Conservation (phyloP, 352 stramenopile species). For the Albugo candida region DNA sequence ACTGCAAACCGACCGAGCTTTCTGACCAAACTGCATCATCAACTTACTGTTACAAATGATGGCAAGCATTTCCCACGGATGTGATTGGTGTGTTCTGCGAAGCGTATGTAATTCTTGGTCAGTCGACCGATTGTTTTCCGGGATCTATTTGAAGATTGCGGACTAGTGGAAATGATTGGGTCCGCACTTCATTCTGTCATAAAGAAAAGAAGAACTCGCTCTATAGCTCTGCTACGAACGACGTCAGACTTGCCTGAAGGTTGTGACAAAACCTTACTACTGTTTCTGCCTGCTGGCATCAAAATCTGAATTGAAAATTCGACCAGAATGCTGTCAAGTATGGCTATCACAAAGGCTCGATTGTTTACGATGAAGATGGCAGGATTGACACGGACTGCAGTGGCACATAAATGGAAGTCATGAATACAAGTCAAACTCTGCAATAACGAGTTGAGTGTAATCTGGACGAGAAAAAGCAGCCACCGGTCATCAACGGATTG, state of each 20-base stretch:
- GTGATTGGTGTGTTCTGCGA: conserved; percentile 46
- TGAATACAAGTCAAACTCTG: conserved; percentile 18
- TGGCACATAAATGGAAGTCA: conserved; percentile 12
- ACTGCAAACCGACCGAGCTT: conserved; percentile 1
- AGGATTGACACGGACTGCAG: conserved; percentile 19
- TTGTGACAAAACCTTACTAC: conserved; percentile 48
- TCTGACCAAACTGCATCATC: conserved; percentile 33
- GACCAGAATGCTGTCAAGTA: conserved; percentile 58
- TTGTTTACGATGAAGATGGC: conserved; percentile 38
- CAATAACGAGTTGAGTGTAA: conserved; percentile 8
- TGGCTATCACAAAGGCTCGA: conserved; percentile 50
- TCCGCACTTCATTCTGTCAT: conserved; percentile 50
- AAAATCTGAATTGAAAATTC: conserved; percentile 49
- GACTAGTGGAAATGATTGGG: conserved; percentile 55
- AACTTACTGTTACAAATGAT: conserved; percentile 43
- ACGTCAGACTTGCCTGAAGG: conserved; percentile 76
- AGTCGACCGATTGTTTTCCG: conserved; percentile 22
- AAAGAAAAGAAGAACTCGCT: no score
- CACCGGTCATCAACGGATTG: conserved; percentile 9
- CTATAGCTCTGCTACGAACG: no score
- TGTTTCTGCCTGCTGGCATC: conserved; percentile 27
- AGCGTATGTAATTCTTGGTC: conserved; percentile 44
- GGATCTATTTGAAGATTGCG: no score
- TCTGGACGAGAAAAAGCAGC: conserved; percentile 16
- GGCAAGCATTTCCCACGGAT: conserved; percentile 53